A percentile compares a stretch with the other conserved stretches of the same genome.
Evolutionary conservation across 257 asterid genomes (phyloP).

Genomic region (Cynanchum wilfordii): DNA sequence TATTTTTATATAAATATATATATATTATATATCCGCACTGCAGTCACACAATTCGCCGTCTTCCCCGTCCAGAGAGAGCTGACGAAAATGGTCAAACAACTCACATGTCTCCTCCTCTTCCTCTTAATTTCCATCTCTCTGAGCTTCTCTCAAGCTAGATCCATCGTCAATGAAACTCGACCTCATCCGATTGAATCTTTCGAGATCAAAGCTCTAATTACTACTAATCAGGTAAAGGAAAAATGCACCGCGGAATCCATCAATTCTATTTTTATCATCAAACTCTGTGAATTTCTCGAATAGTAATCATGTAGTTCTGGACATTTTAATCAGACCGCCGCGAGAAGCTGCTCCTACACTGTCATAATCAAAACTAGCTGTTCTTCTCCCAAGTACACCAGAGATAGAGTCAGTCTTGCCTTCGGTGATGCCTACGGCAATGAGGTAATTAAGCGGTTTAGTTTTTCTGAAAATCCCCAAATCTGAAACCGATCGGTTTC

Average conservation of each 20-base stretch:
- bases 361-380: slow-evolving; percentile 44
- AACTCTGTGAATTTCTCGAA: not conserved
- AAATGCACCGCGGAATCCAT: too few relatives aligned
- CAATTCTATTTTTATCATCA: not conserved
- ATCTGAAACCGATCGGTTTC: not conserved
- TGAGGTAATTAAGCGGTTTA: slow-evolving; percentile 19
- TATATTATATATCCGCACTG: too few relatives aligned
- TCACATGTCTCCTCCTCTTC: slow-evolving; percentile 4
- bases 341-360: slow-evolving; percentile 30
- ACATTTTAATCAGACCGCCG: not conserved
- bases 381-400: slow-evolving; percentile 32
- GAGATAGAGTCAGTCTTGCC: slow-evolving; percentile 41
- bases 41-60: too few relatives aligned
- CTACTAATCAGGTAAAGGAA: slow-evolving; percentile 10
- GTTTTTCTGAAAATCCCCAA: not conserved
- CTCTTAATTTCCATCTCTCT: not conserved
- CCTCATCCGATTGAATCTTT: slow-evolving; percentile 11
- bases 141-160: slow-evolving; percentile 12
- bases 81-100: slow-evolving; percentile 7
- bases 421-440: slow-evolving; percentile 42
- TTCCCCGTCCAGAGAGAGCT: too few relatives aligned
- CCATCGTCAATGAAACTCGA: not conserved
- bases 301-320: not conserved
- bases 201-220: slow-evolving; percentile 5
- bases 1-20: too few relatives aligned